Evolutionary conservation across 805 yeast species (phyloP).

Genomic region (Yarrowia sp.): DNA sequence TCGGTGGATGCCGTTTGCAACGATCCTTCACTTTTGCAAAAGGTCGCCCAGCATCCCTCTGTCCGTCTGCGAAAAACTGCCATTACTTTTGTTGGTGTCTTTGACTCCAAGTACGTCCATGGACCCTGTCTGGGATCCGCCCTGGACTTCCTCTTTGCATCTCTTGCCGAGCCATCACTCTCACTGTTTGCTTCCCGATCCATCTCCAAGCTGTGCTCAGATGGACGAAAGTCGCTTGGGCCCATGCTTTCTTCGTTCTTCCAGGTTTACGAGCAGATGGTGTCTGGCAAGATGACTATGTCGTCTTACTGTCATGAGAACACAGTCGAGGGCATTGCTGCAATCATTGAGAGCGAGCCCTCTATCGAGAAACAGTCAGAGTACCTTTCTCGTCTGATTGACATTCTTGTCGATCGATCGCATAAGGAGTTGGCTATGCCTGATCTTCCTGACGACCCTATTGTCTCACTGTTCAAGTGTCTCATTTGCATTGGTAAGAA

Average conservation of each 20-base stretch:
- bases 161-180: conserved; percentile 48
- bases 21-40: conserved; percentile 4
- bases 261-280: conserved; percentile 44
- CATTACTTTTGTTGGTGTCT: conserved; percentile 63
- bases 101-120: conserved; percentile 63
- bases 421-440: conserved; percentile 34
- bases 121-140: conserved; percentile 57
- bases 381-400: conserved; percentile 51
- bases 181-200: conserved; percentile 60
- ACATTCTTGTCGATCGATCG: conserved; percentile 39
- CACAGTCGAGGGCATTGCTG: conserved; percentile 49
- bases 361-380: conserved; percentile 46
- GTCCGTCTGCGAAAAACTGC: conserved; percentile 56
- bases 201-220: conserved; percentile 56
- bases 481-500: conserved; percentile 77
- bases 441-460: conserved; percentile 44
- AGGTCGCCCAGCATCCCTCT: conserved; percentile 19
- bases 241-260: conserved; percentile 47
- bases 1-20: conserved; percentile 5
- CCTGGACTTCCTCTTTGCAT: conserved; percentile 62
- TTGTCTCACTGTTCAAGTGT: conserved; percentile 65
- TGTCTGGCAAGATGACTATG: conserved; percentile 19
- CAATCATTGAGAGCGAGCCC: conserved; percentile 47
- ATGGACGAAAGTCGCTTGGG: conserved; percentile 44
- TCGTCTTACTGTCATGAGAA: conserved; percentile 45